Base-by-base conservation (phyloP, 805 yeast species). In the Yueomyces sinensis region DNA sequence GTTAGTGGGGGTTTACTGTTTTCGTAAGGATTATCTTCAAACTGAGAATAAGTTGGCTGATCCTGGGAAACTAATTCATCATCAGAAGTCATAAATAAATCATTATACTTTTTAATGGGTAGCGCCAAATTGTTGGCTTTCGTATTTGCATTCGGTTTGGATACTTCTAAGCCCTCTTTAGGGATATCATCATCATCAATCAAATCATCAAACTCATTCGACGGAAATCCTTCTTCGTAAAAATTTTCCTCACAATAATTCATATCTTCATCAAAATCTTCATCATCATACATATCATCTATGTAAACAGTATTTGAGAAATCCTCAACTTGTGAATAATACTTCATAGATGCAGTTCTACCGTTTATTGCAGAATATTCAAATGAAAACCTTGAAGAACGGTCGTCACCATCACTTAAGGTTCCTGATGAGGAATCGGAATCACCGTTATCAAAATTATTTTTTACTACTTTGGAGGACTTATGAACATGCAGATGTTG, bases 291-390 rank as follows among this genome's bases (percentile, higher is more conserved):
- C 24, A 54, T 36, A 36, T 62, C 68, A 42, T 62, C 59, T 13
- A 63, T 43, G 28, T 64, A 65, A 20, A 58, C 53, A 24, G 32
- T 31, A 17, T 23, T 15, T 7, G 3, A n/a, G 2, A 43, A 41
- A 3, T 56, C 53, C 16, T 47, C 56, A 3, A 49, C 46, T 31
- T 57, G 53, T 2, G 56, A 49, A 46, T 74, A 72, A 47, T 72
- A 72, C 38, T 69, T 66, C 17, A 68, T 63, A 0, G 78, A 72
- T 1, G 69, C 57, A 35, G 71, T 70, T 39, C 79, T 57, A 3
- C 72, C 73, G n/a, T 68, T 62, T 6, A 54, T 43, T 1, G 52
- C 55, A 14, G 61, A 64, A 30, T 60, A 58, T 32, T 69, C 73
- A 41, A 74, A 74, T 1, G 78, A 72, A 41, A 72, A 74, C 35